Evolutionary conservation across 768 basidiomycete genomes (phyloP).

Genomic region (Tephrocybe sp.): DNA sequence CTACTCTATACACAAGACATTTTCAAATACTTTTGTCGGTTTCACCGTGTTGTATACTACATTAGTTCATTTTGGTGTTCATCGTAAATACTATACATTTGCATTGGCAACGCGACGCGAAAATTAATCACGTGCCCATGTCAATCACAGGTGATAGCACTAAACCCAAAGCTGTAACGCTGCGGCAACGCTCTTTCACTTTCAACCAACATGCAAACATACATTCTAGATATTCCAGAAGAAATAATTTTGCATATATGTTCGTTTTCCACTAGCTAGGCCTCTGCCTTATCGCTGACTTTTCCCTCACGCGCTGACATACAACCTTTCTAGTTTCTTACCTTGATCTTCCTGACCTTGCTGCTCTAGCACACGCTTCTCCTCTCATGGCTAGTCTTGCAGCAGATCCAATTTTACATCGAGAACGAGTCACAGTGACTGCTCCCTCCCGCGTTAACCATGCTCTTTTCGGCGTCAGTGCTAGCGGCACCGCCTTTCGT

Average conservation of each 20-base stretch:
- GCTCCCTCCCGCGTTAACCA: slow-evolving; percentile 69
- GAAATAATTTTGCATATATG: slow-evolving; percentile 61
- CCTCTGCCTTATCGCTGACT: background rate
- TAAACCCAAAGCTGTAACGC: slow-evolving; percentile 7
- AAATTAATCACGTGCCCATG: slow-evolving; percentile 1
- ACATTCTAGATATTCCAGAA: slow-evolving; percentile 42
- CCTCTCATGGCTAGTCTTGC: slow-evolving; percentile 48
- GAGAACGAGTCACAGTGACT: slow-evolving; percentile 54
- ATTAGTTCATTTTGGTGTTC: background rate
- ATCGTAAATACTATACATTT: too few relatives aligned
- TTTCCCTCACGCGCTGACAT: background rate
- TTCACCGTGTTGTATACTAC: background rate
- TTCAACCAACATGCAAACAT: slow-evolving; percentile 15
- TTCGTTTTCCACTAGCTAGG: slow-evolving; percentile 24
- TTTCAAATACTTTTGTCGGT: background rate
- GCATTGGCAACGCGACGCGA: too few relatives aligned
- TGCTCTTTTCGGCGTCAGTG: slow-evolving; percentile 56
- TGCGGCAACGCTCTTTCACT: background rate
- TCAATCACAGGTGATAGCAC: background rate
- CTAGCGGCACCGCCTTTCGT: slow-evolving; percentile 52
- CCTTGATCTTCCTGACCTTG: slow-evolving; percentile 72
- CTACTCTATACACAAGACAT: slow-evolving; percentile 3
- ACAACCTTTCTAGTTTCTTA: slow-evolving; percentile 49
- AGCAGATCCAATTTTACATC: slow-evolving; percentile 62
- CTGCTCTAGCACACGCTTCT: slow-evolving; percentile 44